Evolutionary conservation across 1,139 yeast genomes (phyloP).

Genomic region (Zygosaccharomyces sapae): DNA sequence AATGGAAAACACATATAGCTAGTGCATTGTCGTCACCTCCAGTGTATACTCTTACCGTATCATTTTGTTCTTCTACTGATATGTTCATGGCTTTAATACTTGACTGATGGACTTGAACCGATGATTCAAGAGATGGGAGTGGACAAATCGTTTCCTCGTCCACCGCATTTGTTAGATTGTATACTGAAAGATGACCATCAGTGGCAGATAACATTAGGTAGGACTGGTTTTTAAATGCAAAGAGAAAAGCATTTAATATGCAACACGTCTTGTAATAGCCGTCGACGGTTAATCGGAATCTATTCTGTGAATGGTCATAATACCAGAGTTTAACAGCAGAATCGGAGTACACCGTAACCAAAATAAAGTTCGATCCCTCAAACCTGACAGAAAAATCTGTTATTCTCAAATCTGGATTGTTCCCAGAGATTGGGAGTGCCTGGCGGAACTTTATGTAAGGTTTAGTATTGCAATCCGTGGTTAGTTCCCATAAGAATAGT

Average conservation of each 20-base stretch:
- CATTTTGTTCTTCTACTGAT: slow-evolving; percentile 21
- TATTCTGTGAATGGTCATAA: slow-evolving; percentile 39
- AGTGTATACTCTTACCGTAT: slow-evolving; percentile 45
- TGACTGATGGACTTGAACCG: slow-evolving; percentile 71
- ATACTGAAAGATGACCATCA: slow-evolving; percentile 71
- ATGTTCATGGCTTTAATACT: slow-evolving; percentile 59
- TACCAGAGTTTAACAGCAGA: slow-evolving; percentile 68
- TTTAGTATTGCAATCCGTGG: slow-evolving; percentile 33
- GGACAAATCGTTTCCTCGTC: not conserved
- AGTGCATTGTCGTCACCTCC: slow-evolving; percentile 95
- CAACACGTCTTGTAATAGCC: slow-evolving; percentile 72
- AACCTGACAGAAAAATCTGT: slow-evolving; percentile 69
- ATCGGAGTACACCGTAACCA: slow-evolving; percentile 78
- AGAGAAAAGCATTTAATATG: slow-evolving; percentile 55
- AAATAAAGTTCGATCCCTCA: slow-evolving; percentile 39
- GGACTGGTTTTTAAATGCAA: slow-evolving; percentile 35
- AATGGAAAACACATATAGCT: slow-evolving; percentile 41
- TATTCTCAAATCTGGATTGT: slow-evolving; percentile 75
- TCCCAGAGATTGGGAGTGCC: slow-evolving; percentile 45
- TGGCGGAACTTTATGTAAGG: slow-evolving; percentile 48
- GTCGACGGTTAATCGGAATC: slow-evolving; percentile 44
- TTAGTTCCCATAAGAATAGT: slow-evolving; percentile 69
- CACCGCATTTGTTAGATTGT: slow-evolving; percentile 43
- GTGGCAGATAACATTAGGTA: slow-evolving; percentile 64
- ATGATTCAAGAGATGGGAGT: slow-evolving; percentile 33